Evolutionary conservation across 2,329 filamentous ascomycete species (phyloP).

Genomic region (Venturia asperata): DNA sequence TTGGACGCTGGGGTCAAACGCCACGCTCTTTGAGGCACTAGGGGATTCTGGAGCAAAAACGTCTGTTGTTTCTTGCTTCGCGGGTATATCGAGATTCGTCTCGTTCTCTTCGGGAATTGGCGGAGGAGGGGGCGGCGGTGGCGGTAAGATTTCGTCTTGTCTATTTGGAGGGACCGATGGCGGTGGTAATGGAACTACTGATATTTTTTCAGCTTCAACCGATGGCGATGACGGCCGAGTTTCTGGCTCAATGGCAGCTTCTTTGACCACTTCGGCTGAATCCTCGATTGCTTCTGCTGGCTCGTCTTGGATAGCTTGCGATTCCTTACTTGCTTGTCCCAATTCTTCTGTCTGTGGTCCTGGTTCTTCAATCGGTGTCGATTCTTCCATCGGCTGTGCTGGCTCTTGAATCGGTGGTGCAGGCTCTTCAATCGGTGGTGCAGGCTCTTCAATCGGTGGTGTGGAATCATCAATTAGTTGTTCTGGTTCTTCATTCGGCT

Average conservation of each 20-base stretch:
- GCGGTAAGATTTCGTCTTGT: not conserved
- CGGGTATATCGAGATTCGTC: not conserved
- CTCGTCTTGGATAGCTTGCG: not conserved
- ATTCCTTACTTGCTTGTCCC: too few species aligned
- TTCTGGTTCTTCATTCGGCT: too few species aligned
- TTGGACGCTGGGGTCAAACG: conserved; percentile 19
- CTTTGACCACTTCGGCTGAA: not conserved
- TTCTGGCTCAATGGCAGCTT: not conserved
- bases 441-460: too few species aligned
- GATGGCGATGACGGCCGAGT: not conserved
- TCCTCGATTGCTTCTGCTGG: not conserved
- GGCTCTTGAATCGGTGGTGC: too few species aligned
- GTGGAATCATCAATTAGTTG: too few species aligned
- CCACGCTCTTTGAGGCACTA: conserved; percentile 12
- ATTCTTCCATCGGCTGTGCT: too few species aligned
- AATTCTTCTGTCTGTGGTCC: too few species aligned
- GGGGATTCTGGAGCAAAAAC: conserved; percentile 6
- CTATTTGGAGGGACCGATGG: not conserved
- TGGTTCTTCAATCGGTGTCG: too few species aligned
- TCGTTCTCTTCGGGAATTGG: not conserved
- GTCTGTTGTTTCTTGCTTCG: not conserved
- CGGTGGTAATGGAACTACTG: not conserved
- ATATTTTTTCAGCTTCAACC: not conserved
- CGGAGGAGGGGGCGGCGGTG: not conserved
- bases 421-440: too few species aligned